Evolutionary conservation across 2,329 filamentous ascomycete species (phyloP), one percentile per base, ranked within the genome.

Genomic region (Ceratocystis variospora): DNA sequence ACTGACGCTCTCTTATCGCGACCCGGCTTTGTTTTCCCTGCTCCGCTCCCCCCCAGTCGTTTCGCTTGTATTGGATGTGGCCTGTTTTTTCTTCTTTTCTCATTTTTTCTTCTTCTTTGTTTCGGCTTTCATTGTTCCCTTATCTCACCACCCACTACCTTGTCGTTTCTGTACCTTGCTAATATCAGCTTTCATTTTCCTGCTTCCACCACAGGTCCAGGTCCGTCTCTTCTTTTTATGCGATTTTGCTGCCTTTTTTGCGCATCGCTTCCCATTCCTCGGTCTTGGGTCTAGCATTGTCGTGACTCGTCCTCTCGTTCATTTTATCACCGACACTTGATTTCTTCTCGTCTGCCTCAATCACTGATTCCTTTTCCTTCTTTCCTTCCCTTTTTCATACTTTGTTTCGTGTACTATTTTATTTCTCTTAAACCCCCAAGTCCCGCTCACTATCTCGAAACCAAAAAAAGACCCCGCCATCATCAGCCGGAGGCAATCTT

Each of bases 101-200:
- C 55, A 33, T 33, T n/a, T 59, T 33, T 33, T 10, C 53, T 33
- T 59, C 12, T 31, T 31, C 55, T n/a, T 59, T 59, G 55, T 59
- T 59, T 59, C 55, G 55, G 55, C 55, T 37, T 37, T 59, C 55
- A 59, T 59, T 59, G 55, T 59, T 59, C 55, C 55, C 55, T 59
- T 59, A 37, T 37, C 55, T 59, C 55, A 12, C 17, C 55, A 37
- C 28, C 17, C 55, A 37, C 28, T 59, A 37, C 55, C 25, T 59
- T 37, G 50, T 25, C 50, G 55, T 59, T 59, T 59, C 28, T 37
- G 55, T 12, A 59, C 55, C 55, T 59, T 37, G 55, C 55, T 59
- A 59, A 59, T 10, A 37, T 19, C 28, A 25, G 15, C 55, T 33
- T 37, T 59, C 55, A 31, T 37, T 59, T 53, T 59, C 31, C 17